A percentile compares a stretch with the other conserved stretches of the same genome.
phyloP scores from a whole-genome alignment of 768 basidiomycete genomes.

The Xerocomellus intermedius region DNA sequence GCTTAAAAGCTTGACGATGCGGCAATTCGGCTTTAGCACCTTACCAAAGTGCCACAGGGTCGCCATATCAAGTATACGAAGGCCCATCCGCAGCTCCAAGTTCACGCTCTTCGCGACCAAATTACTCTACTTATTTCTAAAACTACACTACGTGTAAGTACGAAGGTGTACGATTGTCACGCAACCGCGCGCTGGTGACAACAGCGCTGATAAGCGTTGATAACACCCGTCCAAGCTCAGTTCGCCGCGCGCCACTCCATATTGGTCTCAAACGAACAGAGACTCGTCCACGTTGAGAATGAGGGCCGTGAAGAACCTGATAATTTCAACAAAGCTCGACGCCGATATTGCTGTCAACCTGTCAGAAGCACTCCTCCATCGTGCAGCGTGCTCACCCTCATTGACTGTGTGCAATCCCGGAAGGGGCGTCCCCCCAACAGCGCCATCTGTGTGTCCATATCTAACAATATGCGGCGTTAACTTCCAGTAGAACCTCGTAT shows the following conservation, averaged over 20 bases:
- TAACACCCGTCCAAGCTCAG: neutral
- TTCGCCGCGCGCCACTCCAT: neutral
- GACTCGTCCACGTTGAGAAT: slow-evolving; percentile 70
- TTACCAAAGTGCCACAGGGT: neutral
- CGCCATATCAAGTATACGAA: neutral
- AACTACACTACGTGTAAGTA: neutral
- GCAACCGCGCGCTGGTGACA: neutral
- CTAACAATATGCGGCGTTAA: slow-evolving; percentile 63
- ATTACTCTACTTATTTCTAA: neutral
- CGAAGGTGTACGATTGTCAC: neutral
- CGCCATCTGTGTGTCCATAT: slow-evolving; percentile 43
- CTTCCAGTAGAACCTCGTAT: slow-evolving; percentile 48
- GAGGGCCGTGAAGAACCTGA: slow-evolving; percentile 62
- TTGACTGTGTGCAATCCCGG: slow-evolving; percentile 66
- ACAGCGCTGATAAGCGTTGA: neutral
- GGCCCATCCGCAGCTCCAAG: too few species aligned
- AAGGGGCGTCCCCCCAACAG: slow-evolving; percentile 30
- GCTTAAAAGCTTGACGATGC: too few species aligned
- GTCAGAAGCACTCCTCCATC: neutral
- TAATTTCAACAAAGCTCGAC: slow-evolving; percentile 58
- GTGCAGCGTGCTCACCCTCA: slow-evolving; percentile 48
- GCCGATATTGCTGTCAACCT: slow-evolving; percentile 38
- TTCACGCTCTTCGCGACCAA: too few species aligned
- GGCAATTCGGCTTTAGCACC: too few species aligned
- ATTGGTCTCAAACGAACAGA: neutral